A percentile compares a stretch with the other conserved stretches of the same genome.
Evolutionary conservation across 345 rosid genomes (phyloP).

Genomic region (Excoecaria cochinchinensis): DNA sequence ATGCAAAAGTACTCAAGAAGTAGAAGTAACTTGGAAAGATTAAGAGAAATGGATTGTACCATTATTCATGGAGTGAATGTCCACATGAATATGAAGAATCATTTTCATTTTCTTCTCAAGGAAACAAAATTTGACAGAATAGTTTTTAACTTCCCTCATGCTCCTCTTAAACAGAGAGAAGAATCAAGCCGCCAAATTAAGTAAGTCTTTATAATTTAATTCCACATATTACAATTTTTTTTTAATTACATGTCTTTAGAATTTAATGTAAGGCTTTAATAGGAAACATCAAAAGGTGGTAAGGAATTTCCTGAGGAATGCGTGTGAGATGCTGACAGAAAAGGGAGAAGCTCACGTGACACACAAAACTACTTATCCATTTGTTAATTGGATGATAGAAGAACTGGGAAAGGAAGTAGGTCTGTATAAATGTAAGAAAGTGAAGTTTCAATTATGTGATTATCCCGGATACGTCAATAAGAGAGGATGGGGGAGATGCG

Average conservation of each 20-base stretch:
- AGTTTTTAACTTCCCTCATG: conserved; percentile 38
- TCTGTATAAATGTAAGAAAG: conserved; percentile 21
- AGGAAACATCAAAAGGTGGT: conserved; percentile 41
- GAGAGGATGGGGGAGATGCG: conserved; percentile 39
- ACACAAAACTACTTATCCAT: conserved; percentile 53
- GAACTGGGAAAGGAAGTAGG: conserved; percentile 33
- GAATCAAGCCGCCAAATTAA: background rate
- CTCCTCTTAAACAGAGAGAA: conserved; percentile 9
- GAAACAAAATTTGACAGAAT: conserved; percentile 23
- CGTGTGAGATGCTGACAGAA: conserved; percentile 33
- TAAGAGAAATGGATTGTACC: conserved; percentile 21
- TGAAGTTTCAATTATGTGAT: conserved; percentile 22
- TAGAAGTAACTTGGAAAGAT: conserved; percentile 15
- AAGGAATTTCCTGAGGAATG: conserved; percentile 47
- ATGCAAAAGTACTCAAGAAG: conserved; percentile 15
- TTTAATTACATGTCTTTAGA: too few species aligned
- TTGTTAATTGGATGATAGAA: conserved; percentile 39
- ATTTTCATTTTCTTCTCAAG: conserved; percentile 20
- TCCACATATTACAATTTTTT: background rate
- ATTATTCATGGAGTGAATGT: conserved; percentile 35
- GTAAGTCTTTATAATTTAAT: background rate
- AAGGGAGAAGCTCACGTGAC: conserved; percentile 54
- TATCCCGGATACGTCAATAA: conserved; percentile 51
- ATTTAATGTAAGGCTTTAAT: background rate
- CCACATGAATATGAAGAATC: conserved; percentile 12